These are phyloP conservation scores for Claviceps quebecensis DNA, from an alignment of 2,329 filamentous ascomycete genomes.

Conservation along the genomic window DNA sequence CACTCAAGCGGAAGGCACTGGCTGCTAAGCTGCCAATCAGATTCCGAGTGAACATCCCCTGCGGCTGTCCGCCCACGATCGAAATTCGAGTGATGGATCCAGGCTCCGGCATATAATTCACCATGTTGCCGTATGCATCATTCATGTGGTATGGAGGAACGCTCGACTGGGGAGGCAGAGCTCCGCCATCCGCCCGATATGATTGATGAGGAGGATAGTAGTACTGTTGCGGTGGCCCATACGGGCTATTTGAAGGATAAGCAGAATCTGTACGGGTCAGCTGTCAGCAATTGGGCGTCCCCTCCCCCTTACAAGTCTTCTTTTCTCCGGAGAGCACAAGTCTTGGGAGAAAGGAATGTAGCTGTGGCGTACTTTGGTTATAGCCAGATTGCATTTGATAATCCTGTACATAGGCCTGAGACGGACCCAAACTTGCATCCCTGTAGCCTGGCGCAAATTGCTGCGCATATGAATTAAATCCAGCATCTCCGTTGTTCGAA, in stretches of 20 bases:
- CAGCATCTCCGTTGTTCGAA: constrained; percentile 25
- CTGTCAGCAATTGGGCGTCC: not conserved
- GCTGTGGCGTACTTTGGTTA: constrained; percentile 16
- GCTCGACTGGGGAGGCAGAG: constrained; percentile 15
- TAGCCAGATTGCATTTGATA: constrained; percentile 19
- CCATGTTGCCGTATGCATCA: constrained; percentile 9
- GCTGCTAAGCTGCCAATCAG: constrained; percentile 84
- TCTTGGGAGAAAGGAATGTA: not conserved
- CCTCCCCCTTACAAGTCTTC: not conserved
- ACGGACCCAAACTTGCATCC: constrained; percentile 19
- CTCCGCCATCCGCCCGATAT: constrained; percentile 16
- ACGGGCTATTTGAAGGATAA: constrained; percentile 19
- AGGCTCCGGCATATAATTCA: constrained; percentile 18
- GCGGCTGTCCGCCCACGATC: constrained; percentile 35
- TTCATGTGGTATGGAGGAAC: constrained; percentile 16
- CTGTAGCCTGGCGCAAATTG: constrained; percentile 24
- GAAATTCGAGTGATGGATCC: constrained; percentile 19
- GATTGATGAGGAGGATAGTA: constrained; percentile 20
- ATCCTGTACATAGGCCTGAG: constrained; percentile 20
- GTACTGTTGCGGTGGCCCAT: constrained; percentile 24
- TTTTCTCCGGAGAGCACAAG: not conserved
- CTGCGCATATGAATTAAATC: constrained; percentile 16
- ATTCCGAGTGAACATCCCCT: constrained; percentile 87
- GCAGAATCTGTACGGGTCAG: constrained; percentile 8
- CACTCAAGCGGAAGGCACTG: constrained; percentile 72